Percentiles rank a stretch among this genome's conserved stretches.
These are phyloP conservation scores for Anisogramma anomala DNA, from an alignment of 2,329 filamentous ascomycete species.

Conservation along the genomic window DNA sequence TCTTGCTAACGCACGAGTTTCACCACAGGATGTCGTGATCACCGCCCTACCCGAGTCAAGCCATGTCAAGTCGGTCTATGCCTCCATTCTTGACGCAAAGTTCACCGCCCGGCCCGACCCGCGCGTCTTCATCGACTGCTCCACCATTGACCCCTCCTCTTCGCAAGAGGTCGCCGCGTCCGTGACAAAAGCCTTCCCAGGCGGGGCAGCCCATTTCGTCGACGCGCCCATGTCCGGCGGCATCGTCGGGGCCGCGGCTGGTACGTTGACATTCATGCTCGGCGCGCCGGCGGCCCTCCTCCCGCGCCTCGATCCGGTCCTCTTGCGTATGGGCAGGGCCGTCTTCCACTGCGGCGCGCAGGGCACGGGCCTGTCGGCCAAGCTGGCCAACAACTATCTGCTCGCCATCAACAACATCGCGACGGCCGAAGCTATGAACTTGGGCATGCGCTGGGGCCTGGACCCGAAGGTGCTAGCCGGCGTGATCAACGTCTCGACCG, in stretches of 20 bases:
- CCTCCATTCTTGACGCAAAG: slow-evolving; percentile 54
- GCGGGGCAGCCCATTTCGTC: slow-evolving; percentile 64
- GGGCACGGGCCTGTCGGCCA: slow-evolving; percentile 77
- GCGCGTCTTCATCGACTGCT: slow-evolving; percentile 87
- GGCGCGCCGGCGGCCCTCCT: slow-evolving; percentile 55
- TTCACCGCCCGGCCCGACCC: slow-evolving; percentile 38
- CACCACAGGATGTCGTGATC: slow-evolving; percentile 63
- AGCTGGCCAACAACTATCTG: slow-evolving; percentile 95
- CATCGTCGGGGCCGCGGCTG: slow-evolving; percentile 79
- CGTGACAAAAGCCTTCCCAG: slow-evolving; percentile 41
- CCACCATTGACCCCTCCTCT: slow-evolving; percentile 85
- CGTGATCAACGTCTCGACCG: slow-evolving; percentile 87
- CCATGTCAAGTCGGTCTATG: slow-evolving; percentile 76
- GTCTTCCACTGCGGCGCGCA: slow-evolving; percentile 78
- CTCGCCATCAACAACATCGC: slow-evolving; percentile 84
- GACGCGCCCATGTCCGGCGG: slow-evolving; percentile 97
- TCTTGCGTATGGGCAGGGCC: slow-evolving; percentile 74
- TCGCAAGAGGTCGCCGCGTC: slow-evolving; percentile 65
- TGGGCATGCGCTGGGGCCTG: slow-evolving; percentile 50
- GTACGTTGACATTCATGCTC: slow-evolving; percentile 92
- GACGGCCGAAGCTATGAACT: slow-evolving; percentile 54
- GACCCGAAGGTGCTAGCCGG: slow-evolving; percentile 58
- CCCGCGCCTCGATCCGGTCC: slow-evolving; percentile 52
- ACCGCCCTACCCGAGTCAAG: slow-evolving; percentile 82
- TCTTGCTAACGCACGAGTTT: slow-evolving; percentile 9